Percentiles rank a stretch among this genome's conserved stretches.
Evolutionary conservation across 192 early-diverging fungal species (phyloP).

Genomic region (Entomortierella lignicola): DNA sequence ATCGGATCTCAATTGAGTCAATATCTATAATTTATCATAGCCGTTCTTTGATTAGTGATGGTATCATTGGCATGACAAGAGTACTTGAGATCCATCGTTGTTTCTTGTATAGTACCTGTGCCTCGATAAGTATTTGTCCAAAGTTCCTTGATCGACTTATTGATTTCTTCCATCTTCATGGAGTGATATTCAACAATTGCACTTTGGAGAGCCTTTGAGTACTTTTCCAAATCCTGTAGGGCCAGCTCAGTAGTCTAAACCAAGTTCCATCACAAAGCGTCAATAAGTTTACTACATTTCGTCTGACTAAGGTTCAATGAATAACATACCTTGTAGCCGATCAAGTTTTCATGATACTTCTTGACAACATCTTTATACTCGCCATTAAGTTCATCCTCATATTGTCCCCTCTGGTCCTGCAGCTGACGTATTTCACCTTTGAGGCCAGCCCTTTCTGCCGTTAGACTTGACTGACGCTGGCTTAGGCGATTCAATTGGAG

Average conservation of each 20-base stretch:
- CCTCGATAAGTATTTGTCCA: constrained; percentile 98
- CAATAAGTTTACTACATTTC: not conserved
- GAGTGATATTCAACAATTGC: constrained; percentile 94
- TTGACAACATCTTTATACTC: constrained; percentile 86
- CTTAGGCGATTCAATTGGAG: constrained; percentile 61
- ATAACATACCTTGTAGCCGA: constrained; percentile 70
- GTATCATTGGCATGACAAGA: not conserved
- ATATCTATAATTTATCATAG: constrained; percentile 72
- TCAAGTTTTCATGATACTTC: constrained; percentile 73
- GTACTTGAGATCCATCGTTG: no score
- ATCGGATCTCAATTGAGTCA: constrained; percentile 95
- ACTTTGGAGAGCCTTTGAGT: constrained; percentile 79
- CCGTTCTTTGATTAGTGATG: no score
- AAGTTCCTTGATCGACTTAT: constrained; percentile 94
- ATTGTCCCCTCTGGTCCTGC: constrained; percentile 71
- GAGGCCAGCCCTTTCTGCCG: constrained; percentile 61
- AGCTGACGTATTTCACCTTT: constrained; percentile 87
- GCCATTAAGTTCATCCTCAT: constrained; percentile 69
- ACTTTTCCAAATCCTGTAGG: constrained; percentile 83
- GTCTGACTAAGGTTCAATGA: not conserved
- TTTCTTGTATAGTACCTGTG: no score
- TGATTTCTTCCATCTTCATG: constrained; percentile 96
- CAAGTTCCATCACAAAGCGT: not conserved
- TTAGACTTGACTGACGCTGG: constrained; percentile 54
- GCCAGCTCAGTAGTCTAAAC: constrained; percentile 80